Evolutionary conservation across 140 eudicot species (phyloP).

Genomic region (Anethum foeniculum): DNA sequence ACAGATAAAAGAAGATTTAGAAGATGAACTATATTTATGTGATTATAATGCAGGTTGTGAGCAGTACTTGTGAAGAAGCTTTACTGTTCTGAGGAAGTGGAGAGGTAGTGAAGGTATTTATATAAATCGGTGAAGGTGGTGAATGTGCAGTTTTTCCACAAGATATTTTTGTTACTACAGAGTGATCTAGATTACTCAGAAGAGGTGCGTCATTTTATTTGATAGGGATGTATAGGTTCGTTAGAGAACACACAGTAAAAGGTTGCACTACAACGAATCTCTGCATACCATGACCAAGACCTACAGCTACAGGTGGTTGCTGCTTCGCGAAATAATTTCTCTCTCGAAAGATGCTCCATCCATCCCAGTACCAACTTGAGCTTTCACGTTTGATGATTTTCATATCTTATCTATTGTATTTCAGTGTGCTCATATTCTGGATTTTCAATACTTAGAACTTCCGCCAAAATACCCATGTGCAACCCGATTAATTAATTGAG

Average conservation of each 20-base stretch:
- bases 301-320: neutral
- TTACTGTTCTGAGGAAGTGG: conserved; percentile 12
- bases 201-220: neutral
- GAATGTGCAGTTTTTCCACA: neutral
- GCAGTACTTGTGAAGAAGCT: neutral
- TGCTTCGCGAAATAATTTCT: neutral
- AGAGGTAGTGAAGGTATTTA: conserved; percentile 7
- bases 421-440: neutral
- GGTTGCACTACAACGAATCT: conserved; percentile 24
- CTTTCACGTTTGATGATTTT: neutral
- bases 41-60: neutral
- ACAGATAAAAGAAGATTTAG: neutral
- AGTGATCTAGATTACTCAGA: neutral
- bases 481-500: too few species aligned
- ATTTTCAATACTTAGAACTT: neutral
- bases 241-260: neutral
- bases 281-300: conserved; percentile 15
- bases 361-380: neutral
- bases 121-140: conserved; percentile 6
- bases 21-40: neutral
- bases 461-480: neutral
- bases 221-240: neutral
- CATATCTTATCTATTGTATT: neutral
- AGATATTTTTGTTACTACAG: neutral
- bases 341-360: neutral